A percentile compares a stretch with the other conserved stretches of the same genome.
Evolutionary conservation across 768 basidiomycete species (phyloP).

Genomic region (Rhodotorula babjevae): DNA sequence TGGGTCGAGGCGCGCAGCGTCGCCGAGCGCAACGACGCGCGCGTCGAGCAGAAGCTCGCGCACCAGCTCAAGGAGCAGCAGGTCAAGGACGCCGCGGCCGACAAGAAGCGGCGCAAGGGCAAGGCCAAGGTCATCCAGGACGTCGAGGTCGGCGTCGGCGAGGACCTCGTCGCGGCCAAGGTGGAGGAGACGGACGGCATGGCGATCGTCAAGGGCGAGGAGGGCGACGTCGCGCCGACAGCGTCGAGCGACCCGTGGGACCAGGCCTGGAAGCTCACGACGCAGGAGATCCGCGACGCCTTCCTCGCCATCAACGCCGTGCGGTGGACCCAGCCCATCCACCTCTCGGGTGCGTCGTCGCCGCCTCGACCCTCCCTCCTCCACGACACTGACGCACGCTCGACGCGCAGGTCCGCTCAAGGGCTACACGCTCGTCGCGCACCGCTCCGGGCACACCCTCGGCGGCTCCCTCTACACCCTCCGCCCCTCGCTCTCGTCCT

Average conservation of each 20-base stretch:
- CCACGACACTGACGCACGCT: background rate
- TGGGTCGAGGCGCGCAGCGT: slow-evolving; percentile 68
- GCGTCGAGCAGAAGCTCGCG: slow-evolving; percentile 10
- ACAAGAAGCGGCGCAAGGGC: slow-evolving; percentile 48
- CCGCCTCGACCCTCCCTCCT: slow-evolving; percentile 40
- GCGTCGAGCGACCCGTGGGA: slow-evolving; percentile 45
- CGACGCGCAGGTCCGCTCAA: slow-evolving; percentile 3
- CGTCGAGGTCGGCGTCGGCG: slow-evolving; percentile 5
- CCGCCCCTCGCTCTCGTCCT: slow-evolving; percentile 81
- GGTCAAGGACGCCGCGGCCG: slow-evolving; percentile 45
- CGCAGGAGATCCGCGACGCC: slow-evolving; percentile 81
- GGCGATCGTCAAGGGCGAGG: slow-evolving; percentile 38
- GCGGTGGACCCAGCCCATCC: slow-evolving; percentile 90
- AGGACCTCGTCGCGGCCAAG: slow-evolving; percentile 31
- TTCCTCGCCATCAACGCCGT: slow-evolving; percentile 88
- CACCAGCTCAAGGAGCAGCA: background rate
- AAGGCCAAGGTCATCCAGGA: slow-evolving; percentile 50
- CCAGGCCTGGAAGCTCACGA: slow-evolving; percentile 66
- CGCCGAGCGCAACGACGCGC: slow-evolving; percentile 42
- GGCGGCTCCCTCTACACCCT: slow-evolving; percentile 99
- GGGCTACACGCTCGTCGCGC: slow-evolving; percentile 74
- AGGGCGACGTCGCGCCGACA: slow-evolving; percentile 20
- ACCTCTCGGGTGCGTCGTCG: slow-evolving; percentile 70
- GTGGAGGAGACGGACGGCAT: slow-evolving; percentile 26
- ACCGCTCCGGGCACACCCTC: slow-evolving; percentile 87